Base-by-base conservation (phyloP, 2,329 filamentous ascomycete species). In the Fusarium coffeatum region DNA sequence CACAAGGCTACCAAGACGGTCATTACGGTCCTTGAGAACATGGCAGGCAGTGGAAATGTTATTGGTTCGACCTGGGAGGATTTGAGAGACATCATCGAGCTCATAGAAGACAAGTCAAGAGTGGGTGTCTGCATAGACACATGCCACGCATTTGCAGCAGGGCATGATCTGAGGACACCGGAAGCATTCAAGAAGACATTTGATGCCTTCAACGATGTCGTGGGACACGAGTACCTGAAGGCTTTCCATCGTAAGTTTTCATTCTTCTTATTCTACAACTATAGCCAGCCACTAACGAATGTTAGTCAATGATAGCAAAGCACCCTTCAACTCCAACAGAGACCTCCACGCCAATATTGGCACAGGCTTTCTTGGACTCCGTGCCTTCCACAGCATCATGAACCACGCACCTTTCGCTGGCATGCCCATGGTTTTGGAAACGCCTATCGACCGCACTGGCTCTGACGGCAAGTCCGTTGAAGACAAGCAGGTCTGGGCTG, bases 281-380 rank as follows among this genome's bases (percentile, higher is more conserved):
- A n/a, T 18, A 18, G 8, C 16, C 20, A 13, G 10, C 13, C 23
- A 15, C 43, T 65, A 43, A 70, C 61, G 57, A 16, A 43, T n/a
- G 16, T 34, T 6, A 84, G 81, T 99, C 43, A 99, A 99, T 79
- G 96, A 99, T 81, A 97, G 92, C 82, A 99, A 98, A 81, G 93
- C 94, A 0, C 95, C 96, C 0, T 84, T 97, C 30, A 85, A 81
- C 43, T 96, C 93, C 37, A 88, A 93, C 71, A 89, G 94, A 42
- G 96, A 99, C 78, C 82, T 98, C 4, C 96, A 99, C 80, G 94
- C 95, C 70, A 98, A 98, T 78, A 98, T 99, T 68, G 96, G 96
- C 27, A 97, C 94, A 0, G 96, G 96, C 2, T 99, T 97, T 77
- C 86, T 99, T 0, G 96, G 96, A 1, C 86, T 99, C 18, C 88